Evolutionary conservation across 1,284 basidiomycete species (phyloP).

Genomic region (Tremellales sp.): DNA sequence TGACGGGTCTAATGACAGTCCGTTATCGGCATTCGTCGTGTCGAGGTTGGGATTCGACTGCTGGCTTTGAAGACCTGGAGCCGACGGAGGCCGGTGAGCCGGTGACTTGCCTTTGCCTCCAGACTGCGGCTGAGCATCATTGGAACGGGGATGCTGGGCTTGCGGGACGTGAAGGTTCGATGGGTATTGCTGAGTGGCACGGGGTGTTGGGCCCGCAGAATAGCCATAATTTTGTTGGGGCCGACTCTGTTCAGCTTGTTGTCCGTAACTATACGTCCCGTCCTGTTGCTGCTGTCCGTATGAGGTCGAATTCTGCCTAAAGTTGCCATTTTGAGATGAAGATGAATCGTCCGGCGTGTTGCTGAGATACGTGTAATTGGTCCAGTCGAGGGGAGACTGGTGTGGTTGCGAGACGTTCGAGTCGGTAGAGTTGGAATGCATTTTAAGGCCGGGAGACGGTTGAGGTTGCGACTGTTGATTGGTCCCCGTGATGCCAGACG

Average conservation of each 20-base stretch:
- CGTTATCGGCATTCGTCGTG: conserved; percentile 14
- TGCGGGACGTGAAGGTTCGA: not conserved
- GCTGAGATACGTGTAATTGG: not conserved
- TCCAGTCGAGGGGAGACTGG: conserved; percentile 1
- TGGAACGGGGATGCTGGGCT: not conserved
- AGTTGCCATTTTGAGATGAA: not conserved
- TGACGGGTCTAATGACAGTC: conserved; percentile 33
- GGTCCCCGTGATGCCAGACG: no score
- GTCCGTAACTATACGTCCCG: not conserved
- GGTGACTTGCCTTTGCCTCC: conserved; percentile 19
- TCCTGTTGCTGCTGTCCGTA: not conserved
- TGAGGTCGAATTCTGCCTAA: not conserved
- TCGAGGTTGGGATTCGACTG: not conserved
- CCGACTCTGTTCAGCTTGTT: not conserved
- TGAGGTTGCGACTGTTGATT: no score
- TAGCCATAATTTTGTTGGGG: not conserved
- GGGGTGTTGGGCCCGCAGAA: not conserved
- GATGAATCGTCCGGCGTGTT: not conserved
- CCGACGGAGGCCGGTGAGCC: conserved; percentile 1
- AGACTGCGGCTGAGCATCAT: not conserved
- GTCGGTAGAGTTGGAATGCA: not conserved
- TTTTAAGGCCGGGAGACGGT: no score
- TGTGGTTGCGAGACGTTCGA: not conserved
- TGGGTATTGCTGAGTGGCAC: not conserved
- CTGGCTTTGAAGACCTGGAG: no score